Evolutionary conservation across 1,284 basidiomycete species (phyloP), one percentile per base, ranked within the genome.

Genomic region (Exobasidium cylindrosporum): DNA sequence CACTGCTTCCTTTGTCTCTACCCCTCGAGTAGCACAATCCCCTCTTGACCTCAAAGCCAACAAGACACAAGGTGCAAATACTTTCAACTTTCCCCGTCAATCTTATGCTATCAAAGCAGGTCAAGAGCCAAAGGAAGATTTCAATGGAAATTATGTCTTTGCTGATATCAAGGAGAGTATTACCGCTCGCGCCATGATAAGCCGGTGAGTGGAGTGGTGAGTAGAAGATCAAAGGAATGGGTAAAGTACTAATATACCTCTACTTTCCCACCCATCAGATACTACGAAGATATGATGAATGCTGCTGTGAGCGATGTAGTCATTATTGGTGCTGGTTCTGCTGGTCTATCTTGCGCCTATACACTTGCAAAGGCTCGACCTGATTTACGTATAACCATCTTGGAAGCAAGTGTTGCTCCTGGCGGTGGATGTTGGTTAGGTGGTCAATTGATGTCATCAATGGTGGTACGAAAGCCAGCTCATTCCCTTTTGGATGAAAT

Each of bases 351-450:
- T 7, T 90, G 88, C 72, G 90, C 89, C 24, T 91, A 90, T 81
- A 85, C 66, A 1, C 64, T 78, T 3, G 76, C 86, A 64, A 84
- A 91, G 55, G 87, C 84, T 14, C 85, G 88, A 13, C 89, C 90
- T 13, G 88, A 91, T 81, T 81, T 90, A 62, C 88, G 87, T 69
- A 84, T 91, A 72, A 90, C 90, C 26, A 89, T 92, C 75, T 82
- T 91, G 68, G 90, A 92, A 81, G 89, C 90, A 10, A 87, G 85
- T 67, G 90, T 91, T 26, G 87, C 89, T 0, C 90, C 90, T n/a
- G 88, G 89, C 54, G 75, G 75, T 17, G 75, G 75, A 23, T 73
- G 73, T 3, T 77, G 74, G 74, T 64, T 89, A 52, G 88, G 89
- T 40, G 90, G 89, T 1, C 89, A 92, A 81, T 82, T 91, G 57